A percentile compares a stretch with the other conserved stretches of the same genome.
These are phyloP conservation scores for Trametes maxima DNA, from an alignment of 768 basidiomycete species.

Conservation along the genomic window DNA sequence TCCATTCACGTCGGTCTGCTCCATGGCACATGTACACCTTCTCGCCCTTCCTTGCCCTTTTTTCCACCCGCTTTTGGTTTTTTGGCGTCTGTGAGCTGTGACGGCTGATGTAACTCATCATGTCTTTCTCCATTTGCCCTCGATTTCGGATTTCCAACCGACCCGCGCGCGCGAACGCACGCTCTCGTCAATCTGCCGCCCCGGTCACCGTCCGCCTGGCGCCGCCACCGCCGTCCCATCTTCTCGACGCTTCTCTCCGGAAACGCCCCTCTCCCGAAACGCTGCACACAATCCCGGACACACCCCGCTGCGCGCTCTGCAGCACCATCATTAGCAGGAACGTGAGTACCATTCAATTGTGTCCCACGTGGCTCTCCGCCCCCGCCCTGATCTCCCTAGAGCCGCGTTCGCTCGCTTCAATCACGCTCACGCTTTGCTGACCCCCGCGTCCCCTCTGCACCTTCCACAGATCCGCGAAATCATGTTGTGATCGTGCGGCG, in stretches of 20 bases:
- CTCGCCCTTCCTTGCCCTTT: constrained; percentile 8
- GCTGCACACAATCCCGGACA: background rate
- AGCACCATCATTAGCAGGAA: constrained; percentile 73
- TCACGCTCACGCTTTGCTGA: background rate
- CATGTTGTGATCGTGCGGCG: constrained; percentile 42
- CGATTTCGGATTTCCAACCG: background rate
- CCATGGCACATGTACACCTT: constrained; percentile 19
- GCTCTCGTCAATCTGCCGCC: constrained; percentile 3
- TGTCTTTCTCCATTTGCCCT: constrained; percentile 7
- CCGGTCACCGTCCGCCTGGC: background rate
- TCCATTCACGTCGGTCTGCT: constrained; percentile 1
- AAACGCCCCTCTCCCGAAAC: background rate
- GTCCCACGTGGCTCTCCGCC: background rate
- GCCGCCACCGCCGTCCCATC: background rate
- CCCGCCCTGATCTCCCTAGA: background rate
- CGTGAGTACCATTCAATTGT: constrained; percentile 46
- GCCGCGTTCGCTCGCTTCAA: constrained; percentile 9
- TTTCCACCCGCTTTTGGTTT: constrained; percentile 16
- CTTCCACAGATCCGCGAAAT: constrained; percentile 51
- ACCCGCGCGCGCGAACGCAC: background rate
- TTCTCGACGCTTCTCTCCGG: constrained; percentile 5
- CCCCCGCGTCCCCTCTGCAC: constrained; percentile 3
- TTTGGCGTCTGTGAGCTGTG: constrained; percentile 4
- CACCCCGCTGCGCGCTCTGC: constrained; percentile 14
- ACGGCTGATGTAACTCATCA: constrained; percentile 23